Base-by-base conservation (phyloP, 129 eudicot genomes). In the Flaveria sonorensis region DNA sequence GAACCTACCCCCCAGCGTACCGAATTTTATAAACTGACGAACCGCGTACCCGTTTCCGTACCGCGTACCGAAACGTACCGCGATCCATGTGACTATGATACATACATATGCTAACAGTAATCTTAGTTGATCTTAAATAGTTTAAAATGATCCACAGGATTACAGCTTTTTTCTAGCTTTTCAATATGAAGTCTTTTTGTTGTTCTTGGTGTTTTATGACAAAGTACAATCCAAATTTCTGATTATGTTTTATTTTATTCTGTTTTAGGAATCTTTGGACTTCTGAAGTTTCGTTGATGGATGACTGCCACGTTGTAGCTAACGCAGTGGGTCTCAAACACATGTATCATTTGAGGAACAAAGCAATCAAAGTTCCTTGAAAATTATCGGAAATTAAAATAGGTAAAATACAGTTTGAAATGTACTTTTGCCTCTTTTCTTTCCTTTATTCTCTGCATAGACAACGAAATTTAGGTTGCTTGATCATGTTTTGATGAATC, bases 261-360 rank as follows among this genome's bases (percentile, higher is more conserved):
- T 52, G 23, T 52, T n/a, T 52, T 52, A 52, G 59, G 59, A 52
- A 52, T 6, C 23, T 15, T 16, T 52, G 59, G 21, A 48, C 57
- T 78, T 62, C 21, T 71, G 65, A 79, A 48, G 73, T 79, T 62
- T 10, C 30, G 26, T 79, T 21, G n/a, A 79, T 72, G 78, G 42
- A 50, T 68, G 2, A 52, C 46, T 32, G 65, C 67, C 59, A 71
- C 74, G 23, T 13, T 57, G 77, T 78, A 77, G 68, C 56, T 68
- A 43, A 51, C 20, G 20, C 59, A 56, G 13, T 51, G 59, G 10
- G 66, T 68, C 68, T 50, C n/a, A 26, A 52, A 72, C 73, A 72
- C 59, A 64, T 18, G n/a, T 62, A 63, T 50, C 77, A 48, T 79
- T 63, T 48, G 56, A 51, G 0, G 28, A 57, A 71, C 71, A 71